Evolutionary conservation across 2,329 filamentous ascomycete species (phyloP), one percentile per base, ranked within the genome.

Genomic region (Coniella lustricola): DNA sequence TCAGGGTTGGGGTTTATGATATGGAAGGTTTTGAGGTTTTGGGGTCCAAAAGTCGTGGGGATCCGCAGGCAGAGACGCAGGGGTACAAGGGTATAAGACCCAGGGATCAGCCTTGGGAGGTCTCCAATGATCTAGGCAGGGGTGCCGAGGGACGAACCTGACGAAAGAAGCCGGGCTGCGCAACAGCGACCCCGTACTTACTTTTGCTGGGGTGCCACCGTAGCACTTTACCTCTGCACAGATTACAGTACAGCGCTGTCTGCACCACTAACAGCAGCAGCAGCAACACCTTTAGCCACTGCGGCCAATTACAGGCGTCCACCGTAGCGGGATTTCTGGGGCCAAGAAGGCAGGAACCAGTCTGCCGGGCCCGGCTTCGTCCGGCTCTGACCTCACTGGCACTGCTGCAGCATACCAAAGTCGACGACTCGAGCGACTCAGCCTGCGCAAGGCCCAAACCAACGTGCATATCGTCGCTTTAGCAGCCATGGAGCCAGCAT

Each of bases 311-410:
- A 41, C n/a, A 41, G 38, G 38, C 17, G n/a, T 33, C 4, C 25
- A 31, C 13, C 20, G n/a, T 22, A 14, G 21, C 3, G n/a, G 20
- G n/a, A 20, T 10, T 12, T 21, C 5, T 34, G 39, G 38, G 33
- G 16, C 22, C 17, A 34, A 29, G 17, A 21, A 34, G 4, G 39
- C 37, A 31, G 4, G 20, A 43, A 42, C 46, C 46, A 17, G 20
- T 32, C 34, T 51, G 35, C 44, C 49, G 49, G 49, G 49, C 39
- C 40, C 49, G 49, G 49, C 34, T 32, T 37, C 43, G 43, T 45
- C 43, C 43, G 43, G 18, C 21, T 13, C n/a, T 31, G 33, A 14
- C 36, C 35, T 40, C 21, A 36, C 42, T 42, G 43, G 16, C 36
- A 31, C 37, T 32, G n/a, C 14, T 50, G n/a, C n/a, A 38, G 22